Base-by-base conservation (phyloP, 495 filamentous ascomycete species). In the Aspergillus nanangensis region DNA sequence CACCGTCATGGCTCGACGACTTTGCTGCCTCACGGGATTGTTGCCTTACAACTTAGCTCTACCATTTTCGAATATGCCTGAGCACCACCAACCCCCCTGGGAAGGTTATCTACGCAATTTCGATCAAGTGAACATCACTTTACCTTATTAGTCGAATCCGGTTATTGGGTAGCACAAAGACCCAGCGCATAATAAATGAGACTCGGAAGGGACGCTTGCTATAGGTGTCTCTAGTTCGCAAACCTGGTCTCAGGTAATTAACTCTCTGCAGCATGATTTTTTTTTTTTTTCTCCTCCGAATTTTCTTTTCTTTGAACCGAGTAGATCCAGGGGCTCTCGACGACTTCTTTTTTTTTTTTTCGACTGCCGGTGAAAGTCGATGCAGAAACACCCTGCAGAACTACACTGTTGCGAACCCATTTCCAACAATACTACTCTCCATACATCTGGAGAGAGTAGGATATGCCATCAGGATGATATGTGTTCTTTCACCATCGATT, bases 11-110 rank as follows among this genome's bases (percentile, higher is more conserved):
- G 44, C 45, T 38, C 35, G 45, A 32, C 40, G 44, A 19, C 45
- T 25, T 58, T 35, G 51, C 44, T 58, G 45, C 55, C 47, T 57
- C 50, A 42, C 38, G 25, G 17, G n/a, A 33, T 48, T 54, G 48
- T 54, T 44, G 47, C 51, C 48, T 58, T 52, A 55, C 44, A 33
- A 29, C 14, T 27, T 40, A 43, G 47, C 25, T 35, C 15, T 8
- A 13, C 33, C 35, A 32, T 13, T 33, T 42, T 25, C 29, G 3
- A 31, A 3, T 25, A 31, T 38, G 22, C 29, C 22, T 25, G 19
- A 37, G 17, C 24, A 33, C 20, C 20, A 35, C 32, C 19, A 27
- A 27, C 11, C 25, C 25, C 25, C 25, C 11, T 29, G 25, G 11
- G 11, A 29, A 29, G 5, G 7, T 29, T 29, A 11, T 11, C 25